Evolutionary conservation across 805 yeast species (phyloP).

Genomic region (Ogataea ganodermae): DNA sequence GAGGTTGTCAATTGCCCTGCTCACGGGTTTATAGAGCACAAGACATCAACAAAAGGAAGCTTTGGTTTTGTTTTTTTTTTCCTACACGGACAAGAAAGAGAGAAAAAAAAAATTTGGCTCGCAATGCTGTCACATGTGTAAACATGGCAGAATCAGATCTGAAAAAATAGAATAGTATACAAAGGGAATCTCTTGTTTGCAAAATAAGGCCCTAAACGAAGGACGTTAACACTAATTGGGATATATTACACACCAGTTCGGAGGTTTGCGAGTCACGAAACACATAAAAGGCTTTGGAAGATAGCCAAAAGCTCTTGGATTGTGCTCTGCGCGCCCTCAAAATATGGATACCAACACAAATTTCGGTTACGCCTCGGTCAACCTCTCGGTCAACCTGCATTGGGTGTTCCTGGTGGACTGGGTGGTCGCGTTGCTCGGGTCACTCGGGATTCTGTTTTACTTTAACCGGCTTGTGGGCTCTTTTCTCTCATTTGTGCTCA

Average conservation of each 20-base stretch:
- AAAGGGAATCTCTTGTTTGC: not conserved
- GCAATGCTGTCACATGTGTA: not conserved
- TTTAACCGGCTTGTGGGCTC: slow-evolving; percentile 73
- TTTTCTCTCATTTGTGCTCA: slow-evolving; percentile 50
- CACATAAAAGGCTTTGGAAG: no score
- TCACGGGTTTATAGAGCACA: no score
- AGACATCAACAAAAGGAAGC: not conserved
- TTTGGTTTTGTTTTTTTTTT: not conserved
- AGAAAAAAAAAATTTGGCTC: not conserved
- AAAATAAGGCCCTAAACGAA: not conserved
- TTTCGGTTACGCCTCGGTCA: slow-evolving; percentile 30
- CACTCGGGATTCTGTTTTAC: slow-evolving; percentile 69
- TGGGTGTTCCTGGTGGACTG: slow-evolving; percentile 88
- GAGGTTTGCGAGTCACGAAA: not conserved
- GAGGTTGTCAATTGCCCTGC: not conserved
- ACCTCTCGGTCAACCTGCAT: slow-evolving; percentile 31
- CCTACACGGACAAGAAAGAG: not conserved
- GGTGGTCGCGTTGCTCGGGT: slow-evolving; percentile 64
- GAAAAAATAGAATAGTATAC: not conserved
- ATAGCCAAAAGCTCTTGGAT: not conserved
- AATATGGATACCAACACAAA: slow-evolving; percentile 29
- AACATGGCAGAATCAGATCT: slow-evolving; percentile 2
- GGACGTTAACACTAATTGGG: not conserved
- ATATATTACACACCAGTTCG: not conserved
- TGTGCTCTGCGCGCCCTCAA: not conserved